Conservation (phyloP, 495 filamentous ascomycete species). For the Penicillium samsonianum region DNA sequence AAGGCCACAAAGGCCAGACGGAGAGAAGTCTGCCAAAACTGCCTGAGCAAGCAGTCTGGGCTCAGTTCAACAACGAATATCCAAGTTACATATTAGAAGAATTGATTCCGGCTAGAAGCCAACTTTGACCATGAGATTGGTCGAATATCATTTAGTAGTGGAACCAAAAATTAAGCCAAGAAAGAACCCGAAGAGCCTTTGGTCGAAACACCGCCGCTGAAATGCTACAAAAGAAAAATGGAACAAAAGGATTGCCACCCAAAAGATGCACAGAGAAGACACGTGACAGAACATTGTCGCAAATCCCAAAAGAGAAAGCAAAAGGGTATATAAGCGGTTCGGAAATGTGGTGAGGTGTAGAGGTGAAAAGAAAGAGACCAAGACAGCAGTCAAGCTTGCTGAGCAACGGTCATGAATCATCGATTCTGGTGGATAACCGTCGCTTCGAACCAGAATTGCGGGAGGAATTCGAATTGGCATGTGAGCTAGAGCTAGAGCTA, state of each 20-base stretch:
- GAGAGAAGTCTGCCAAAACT: no score
- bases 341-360: background rate
- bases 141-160: background rate
- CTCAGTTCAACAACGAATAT: no score
- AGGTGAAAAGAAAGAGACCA: background rate
- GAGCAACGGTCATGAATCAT: conserved; percentile 1
- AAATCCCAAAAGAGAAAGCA: background rate
- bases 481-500: background rate
- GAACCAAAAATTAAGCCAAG: background rate
- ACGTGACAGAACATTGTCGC: background rate
- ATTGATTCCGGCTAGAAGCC: background rate
- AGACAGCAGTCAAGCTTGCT: background rate
- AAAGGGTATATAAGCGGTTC: conserved; percentile 5
- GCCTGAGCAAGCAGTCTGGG: no score
- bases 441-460: background rate
- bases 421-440: background rate
- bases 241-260: background rate
- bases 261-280: background rate
- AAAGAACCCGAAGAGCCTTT: background rate
- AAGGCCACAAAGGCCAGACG: no score
- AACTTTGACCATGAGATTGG: background rate
- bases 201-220: conserved; percentile 11
- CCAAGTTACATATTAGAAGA: background rate
- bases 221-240: conserved; percentile 5
- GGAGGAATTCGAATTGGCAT: background rate